These are phyloP conservation scores for Suhomyces ambrosiae DNA, from an alignment of 1,139 yeast genomes.

Conservation along the genomic window DNA sequence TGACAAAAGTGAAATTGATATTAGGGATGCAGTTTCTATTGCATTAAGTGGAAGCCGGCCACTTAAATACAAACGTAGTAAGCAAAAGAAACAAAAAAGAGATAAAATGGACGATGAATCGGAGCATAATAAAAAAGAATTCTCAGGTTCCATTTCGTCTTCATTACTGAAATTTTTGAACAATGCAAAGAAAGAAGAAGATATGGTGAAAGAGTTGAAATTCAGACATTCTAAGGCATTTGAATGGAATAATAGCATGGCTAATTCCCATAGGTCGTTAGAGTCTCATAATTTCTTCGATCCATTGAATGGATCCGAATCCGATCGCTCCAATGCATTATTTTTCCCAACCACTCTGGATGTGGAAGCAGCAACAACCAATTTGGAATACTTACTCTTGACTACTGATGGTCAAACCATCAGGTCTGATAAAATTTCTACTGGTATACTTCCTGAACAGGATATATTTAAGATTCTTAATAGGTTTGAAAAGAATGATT, in stretches of 20 bases:
- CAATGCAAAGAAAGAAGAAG: conserved; percentile 42
- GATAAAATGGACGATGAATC: background rate
- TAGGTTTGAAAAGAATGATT: conserved; percentile 36
- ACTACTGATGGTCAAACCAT: conserved; percentile 46
- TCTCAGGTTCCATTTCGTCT: conserved; percentile 6
- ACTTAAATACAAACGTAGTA: background rate
- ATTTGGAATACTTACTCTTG: conserved; percentile 46
- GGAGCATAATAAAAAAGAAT: conserved; percentile 1
- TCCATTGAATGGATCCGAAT: conserved; percentile 18
- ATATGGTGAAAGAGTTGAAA: conserved; percentile 41
- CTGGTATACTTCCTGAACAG: conserved; percentile 41
- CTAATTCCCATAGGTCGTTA: conserved; percentile 40
- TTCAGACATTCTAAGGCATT: conserved; percentile 55
- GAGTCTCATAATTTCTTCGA: conserved; percentile 54
- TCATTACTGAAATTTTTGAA: conserved; percentile 43
- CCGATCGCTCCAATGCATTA: conserved; percentile 1
- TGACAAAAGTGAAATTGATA: conserved; percentile 19
- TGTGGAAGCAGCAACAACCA: background rate
- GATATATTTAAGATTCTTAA: conserved; percentile 51
- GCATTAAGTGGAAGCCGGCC: conserved; percentile 19
- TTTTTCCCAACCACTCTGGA: conserved; percentile 8
- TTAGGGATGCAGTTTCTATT: conserved; percentile 26
- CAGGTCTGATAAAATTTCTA: conserved; percentile 40
- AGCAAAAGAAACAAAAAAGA: conserved; percentile 4
- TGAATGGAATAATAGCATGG: conserved; percentile 50